Conservation (phyloP, 1,284 basidiomycete genomes). For the Phellinidium pouzarii region DNA sequence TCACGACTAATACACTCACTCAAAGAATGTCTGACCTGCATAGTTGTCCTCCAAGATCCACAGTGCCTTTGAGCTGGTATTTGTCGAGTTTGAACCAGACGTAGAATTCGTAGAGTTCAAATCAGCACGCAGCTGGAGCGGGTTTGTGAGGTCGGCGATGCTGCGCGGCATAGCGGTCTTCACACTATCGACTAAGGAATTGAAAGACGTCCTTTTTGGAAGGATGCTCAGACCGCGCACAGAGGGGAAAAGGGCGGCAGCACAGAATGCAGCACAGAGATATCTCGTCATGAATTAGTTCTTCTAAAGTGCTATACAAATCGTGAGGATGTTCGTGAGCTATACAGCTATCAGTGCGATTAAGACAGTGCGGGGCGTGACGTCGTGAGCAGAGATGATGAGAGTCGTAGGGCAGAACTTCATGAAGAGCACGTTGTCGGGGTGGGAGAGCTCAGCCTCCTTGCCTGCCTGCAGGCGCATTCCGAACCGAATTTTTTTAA, state of each 20-base stretch:
- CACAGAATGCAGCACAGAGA: neutral
- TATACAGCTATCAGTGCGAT: neutral
- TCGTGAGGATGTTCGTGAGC: neutral
- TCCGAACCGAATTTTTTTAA: neutral
- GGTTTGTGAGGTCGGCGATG: neutral
- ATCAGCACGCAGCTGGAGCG: neutral
- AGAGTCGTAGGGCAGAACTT: neutral
- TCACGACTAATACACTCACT: constrained; percentile 6
- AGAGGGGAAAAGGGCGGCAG: constrained; percentile 1
- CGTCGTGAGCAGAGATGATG: constrained; percentile 1
- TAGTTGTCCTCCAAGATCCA: constrained; percentile 16
- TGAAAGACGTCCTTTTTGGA: neutral
- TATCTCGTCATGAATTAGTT: neutral
- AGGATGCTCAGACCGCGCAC: neutral
- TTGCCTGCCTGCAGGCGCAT: neutral
- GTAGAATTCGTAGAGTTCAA: neutral
- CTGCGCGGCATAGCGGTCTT: constrained; percentile 3
- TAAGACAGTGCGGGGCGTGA: neutral
- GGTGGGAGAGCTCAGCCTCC: too few relatives aligned
- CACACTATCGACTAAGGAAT: neutral
- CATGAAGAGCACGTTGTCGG: neutral
- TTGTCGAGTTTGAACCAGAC: constrained; percentile 5
- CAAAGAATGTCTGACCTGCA: constrained; percentile 18
- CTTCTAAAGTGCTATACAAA: neutral
- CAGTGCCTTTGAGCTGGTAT: constrained; percentile 7